Evolutionary conservation across 2,329 filamentous ascomycete species (phyloP).

Genomic region (Claviceps quebecensis): DNA sequence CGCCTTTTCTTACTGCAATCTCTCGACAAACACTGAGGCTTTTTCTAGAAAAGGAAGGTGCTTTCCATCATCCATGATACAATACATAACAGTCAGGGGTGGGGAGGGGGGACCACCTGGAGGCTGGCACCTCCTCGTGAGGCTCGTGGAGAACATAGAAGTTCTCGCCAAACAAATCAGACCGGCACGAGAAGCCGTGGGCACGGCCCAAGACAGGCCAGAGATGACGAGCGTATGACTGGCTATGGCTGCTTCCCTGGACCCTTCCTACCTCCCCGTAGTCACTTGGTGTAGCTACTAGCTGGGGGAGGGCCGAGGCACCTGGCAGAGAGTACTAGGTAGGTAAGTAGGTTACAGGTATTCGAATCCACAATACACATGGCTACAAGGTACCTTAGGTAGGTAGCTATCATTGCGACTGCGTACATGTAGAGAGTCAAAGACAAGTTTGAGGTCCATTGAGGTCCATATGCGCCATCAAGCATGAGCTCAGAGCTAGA

Average conservation of each 20-base stretch:
- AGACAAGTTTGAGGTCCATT: background rate
- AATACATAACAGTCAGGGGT: background rate
- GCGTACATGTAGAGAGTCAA: background rate
- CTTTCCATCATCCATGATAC: background rate
- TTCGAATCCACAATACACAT: background rate
- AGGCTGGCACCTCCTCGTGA: background rate
- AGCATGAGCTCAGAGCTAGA: no score
- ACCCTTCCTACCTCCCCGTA: background rate
- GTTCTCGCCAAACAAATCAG: background rate
- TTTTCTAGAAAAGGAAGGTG: background rate
- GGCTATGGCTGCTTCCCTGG: background rate
- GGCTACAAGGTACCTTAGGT: no score
- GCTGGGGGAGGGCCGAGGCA: background rate
- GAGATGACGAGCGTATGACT: background rate
- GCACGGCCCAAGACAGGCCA: background rate
- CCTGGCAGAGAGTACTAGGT: no score
- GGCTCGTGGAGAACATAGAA: background rate
- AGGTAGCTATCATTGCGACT: no score
- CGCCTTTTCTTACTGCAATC: background rate
- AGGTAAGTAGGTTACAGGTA: no score
- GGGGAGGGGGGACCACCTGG: background rate
- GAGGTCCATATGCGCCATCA: no score
- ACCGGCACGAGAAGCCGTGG: background rate
- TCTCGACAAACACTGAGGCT: background rate
- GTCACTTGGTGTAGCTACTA: background rate